A percentile compares a stretch with the other conserved stretches of the same genome.
phyloP scores from a whole-genome alignment of 306 rosid genomes.

The Glycine tomentella region DNA sequence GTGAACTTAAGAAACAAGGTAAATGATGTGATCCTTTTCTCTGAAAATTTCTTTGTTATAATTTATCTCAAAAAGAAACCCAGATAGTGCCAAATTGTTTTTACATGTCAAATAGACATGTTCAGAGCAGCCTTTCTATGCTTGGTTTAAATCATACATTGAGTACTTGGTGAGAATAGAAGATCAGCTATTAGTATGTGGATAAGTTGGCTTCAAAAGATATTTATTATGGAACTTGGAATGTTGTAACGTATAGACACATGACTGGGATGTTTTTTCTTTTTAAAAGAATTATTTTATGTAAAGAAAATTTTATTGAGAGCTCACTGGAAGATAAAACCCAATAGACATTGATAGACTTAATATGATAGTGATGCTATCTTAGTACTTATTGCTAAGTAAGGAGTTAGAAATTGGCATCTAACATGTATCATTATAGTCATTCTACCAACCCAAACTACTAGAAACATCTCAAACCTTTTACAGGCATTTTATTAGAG shows the following conservation, averaged over 20 bases:
- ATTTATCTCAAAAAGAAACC: slow-evolving; percentile 23
- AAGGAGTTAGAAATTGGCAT: slow-evolving; percentile 9
- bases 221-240: slow-evolving; percentile 11
- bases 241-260: slow-evolving; percentile 3
- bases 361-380: slow-evolving; percentile 2
- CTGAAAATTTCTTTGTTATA: slow-evolving; percentile 24
- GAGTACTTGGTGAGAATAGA: slow-evolving; percentile 2
- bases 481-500: too few species aligned
- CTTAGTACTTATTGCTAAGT: not conserved
- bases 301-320: slow-evolving; percentile 3
- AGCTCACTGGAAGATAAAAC: not conserved
- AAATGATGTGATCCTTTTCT: slow-evolving; percentile 42
- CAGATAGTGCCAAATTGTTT: slow-evolving; percentile 25
- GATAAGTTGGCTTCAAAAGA: slow-evolving; percentile 20
- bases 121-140: slow-evolving; percentile 30
- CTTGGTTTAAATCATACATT: slow-evolving; percentile 19
- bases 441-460: slow-evolving; percentile 11
- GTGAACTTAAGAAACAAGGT: slow-evolving; percentile 93
- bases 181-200: slow-evolving; percentile 8
- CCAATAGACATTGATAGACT: not conserved
- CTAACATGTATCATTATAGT: not conserved
- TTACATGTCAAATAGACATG: slow-evolving; percentile 21
- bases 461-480: not conserved
- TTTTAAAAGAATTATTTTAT: not conserved
- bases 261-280: not conserved